A percentile compares a stretch with the other conserved stretches of the same genome.
Conservation (phyloP, 177 flowering plant species). For the Vitis hybrid region DNA sequence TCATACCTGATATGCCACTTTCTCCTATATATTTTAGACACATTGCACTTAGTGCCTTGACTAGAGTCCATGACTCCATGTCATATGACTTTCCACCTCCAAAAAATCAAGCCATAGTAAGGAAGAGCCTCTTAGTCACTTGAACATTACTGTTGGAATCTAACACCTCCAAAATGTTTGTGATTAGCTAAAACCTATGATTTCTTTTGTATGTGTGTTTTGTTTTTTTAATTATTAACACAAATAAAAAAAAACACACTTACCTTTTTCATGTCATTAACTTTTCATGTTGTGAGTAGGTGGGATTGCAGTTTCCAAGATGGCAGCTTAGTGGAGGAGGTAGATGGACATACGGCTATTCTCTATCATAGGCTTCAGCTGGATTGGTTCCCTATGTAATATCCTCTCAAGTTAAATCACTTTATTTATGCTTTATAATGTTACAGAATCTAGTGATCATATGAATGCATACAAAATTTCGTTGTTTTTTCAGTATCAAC, state of each 20-base stretch:
- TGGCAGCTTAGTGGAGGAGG: slow-evolving; percentile 99
- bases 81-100: background rate
- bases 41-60: no score
- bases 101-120: background rate
- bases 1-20: no score
- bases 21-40: no score
- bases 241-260: background rate
- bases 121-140: background rate
- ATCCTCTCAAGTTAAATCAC: slow-evolving; percentile 6
- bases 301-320: slow-evolving; percentile 97
- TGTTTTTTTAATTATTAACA: no score
- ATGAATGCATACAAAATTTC: background rate
- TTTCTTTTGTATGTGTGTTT: no score
- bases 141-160: background rate
- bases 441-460: background rate
- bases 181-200: background rate
- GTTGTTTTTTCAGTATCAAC: no score
- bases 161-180: background rate
- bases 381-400: slow-evolving; percentile 96
- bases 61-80: background rate
- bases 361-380: slow-evolving; percentile 91
- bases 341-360: slow-evolving; percentile 97
- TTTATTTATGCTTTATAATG: background rate
- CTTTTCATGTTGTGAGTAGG: slow-evolving; percentile 39
- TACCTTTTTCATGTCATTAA: background rate